Base-by-base conservation (phyloP, 169 alveolate genomes). In the Cryptosporidium bovis region DNA sequence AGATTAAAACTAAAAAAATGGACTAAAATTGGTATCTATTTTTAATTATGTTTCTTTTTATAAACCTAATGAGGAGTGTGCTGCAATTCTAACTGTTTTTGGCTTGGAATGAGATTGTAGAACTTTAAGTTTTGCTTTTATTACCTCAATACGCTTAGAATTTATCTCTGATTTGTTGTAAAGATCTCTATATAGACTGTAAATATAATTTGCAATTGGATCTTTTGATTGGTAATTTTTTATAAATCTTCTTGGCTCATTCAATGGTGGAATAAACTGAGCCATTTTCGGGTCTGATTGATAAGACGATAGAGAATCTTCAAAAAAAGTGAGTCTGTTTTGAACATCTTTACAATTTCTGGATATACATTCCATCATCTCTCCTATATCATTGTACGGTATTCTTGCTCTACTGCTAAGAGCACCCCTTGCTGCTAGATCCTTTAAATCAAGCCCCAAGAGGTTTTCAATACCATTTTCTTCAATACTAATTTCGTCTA, bases 341-440 rank as follows among this genome's bases (percentile, higher is more conserved):
- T 77, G 87, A 60, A 77, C 87, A 77, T 77, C 87, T 62, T 77
- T 56, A 24, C 87, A 77, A 66, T 62, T 77, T 77, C 64, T 77
- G 13, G 87, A 77, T 16, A 77, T 77, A 40, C 87, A 58, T 27
- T 77, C 87, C 69, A 77, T 56, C 87, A 77, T 77, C 51, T 77
- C 87, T 12, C 87, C 87, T 20, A 77, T 77, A 15, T 77, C 77
- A 48, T 77, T 77, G 51, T 60, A 77, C 3, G 87, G 87, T 24
- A 77, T 27, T 24, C 87, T 56, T 40, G 48, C 87, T 62, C 64
- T 77, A 27, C 62, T 24, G 33, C 51, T 56, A 15, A 77, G 33
- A 44, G 56, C 64, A 20, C 71, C 71, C 34, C 60, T 62, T 40
- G 77, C 62, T 0, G 87, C 71, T n/a, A 77, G 64, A 13, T 77